phyloP scores from a whole-genome alignment of 2,329 filamentous ascomycete species.

The Clarireedia hainanense region DNA sequence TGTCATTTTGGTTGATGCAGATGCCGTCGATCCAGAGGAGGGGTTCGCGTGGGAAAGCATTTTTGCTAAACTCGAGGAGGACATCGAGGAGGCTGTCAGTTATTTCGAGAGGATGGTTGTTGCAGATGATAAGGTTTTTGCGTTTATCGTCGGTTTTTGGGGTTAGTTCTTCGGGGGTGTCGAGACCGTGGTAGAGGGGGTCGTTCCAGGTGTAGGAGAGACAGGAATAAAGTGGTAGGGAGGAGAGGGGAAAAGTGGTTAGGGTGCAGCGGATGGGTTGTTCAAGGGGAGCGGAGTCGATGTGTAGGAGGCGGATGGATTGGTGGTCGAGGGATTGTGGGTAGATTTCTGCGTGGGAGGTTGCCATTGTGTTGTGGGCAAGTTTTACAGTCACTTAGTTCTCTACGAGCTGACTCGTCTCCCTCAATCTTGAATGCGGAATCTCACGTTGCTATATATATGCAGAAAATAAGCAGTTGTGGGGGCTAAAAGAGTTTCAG shows the following conservation, averaged over 20 bases:
- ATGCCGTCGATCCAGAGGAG: conserved; percentile 15
- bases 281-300: not conserved
- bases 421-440: not conserved
- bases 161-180: not conserved
- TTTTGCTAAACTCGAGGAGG: not conserved
- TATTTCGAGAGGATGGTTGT: not conserved
- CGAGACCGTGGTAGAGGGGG: conserved; percentile 5
- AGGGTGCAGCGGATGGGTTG: conserved; percentile 2
- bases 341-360: not conserved
- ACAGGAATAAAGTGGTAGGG: not conserved
- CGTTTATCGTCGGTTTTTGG: not conserved
- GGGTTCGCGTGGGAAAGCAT: not conserved
- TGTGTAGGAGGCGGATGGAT: conserved; percentile 1
- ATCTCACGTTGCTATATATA: not conserved
- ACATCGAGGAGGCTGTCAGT: not conserved
- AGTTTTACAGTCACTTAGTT: too few relatives aligned
- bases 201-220: conserved; percentile 11
- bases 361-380: too few relatives aligned
- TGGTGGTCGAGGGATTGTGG: not conserved
- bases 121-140: conserved; percentile 1
- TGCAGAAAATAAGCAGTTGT: not conserved
- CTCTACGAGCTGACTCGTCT: not conserved
- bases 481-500: not conserved
- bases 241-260: not conserved
- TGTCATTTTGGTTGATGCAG: conserved; percentile 13